These are phyloP conservation scores for Penicillium taxi DNA, from an alignment of 495 filamentous ascomycete genomes.

Conservation along the genomic window DNA sequence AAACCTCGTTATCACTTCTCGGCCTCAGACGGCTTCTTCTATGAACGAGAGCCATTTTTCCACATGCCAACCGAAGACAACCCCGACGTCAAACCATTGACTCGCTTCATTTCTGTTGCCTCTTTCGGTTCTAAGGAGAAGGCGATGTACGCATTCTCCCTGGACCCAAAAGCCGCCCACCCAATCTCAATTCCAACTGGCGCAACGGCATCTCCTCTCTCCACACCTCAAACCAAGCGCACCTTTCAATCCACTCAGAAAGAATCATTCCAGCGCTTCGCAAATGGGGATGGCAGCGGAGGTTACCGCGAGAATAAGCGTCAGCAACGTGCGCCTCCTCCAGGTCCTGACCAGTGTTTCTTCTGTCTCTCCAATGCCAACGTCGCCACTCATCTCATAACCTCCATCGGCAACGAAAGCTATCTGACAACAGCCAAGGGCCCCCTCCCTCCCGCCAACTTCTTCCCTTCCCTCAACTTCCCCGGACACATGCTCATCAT, in stretches of 20 bases:
- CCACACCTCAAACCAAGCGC: constrained; percentile 50
- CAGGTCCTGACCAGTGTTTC: constrained; percentile 75
- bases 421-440: constrained; percentile 93
- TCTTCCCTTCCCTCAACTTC: constrained; percentile 63
- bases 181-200: constrained; percentile 52
- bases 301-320: constrained; percentile 37
- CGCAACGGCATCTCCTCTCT: constrained; percentile 64
- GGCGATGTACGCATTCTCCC: constrained; percentile 81
- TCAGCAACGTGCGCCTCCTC: constrained; percentile 46
- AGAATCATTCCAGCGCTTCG: constrained; percentile 56
- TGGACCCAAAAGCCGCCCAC: constrained; percentile 55
- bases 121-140: constrained; percentile 68
- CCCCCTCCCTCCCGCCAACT: constrained; percentile 61
- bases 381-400: constrained; percentile 78
- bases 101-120: constrained; percentile 83
- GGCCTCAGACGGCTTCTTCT: constrained; percentile 59
- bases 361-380: constrained; percentile 86
- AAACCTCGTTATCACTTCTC: constrained; percentile 88
- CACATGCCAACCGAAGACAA: constrained; percentile 50
- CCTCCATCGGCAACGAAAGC: constrained; percentile 71
- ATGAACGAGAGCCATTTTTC: constrained; percentile 89
- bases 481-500: constrained; percentile 88
- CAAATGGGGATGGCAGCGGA: constrained; percentile 29
- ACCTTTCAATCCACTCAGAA: constrained; percentile 40
- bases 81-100: constrained; percentile 50